These are phyloP conservation scores for Calonectria pauciramosa DNA, from an alignment of 2,329 filamentous ascomycete species.

Conservation along the genomic window DNA sequence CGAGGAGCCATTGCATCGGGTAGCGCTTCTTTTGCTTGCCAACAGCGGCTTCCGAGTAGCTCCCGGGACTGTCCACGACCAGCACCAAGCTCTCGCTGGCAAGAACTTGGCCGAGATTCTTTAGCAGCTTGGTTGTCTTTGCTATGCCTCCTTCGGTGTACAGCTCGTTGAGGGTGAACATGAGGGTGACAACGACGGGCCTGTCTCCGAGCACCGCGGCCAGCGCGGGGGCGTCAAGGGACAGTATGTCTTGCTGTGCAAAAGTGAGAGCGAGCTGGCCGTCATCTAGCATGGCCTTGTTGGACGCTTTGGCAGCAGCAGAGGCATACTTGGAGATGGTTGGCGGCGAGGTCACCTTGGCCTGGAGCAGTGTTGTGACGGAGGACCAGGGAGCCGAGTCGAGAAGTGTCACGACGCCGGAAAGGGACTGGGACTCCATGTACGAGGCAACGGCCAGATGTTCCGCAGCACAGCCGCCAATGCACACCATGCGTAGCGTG, in stretches of 20 bases:
- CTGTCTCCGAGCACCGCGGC: conserved; percentile 45
- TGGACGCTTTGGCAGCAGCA: conserved; percentile 59
- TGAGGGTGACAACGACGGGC: conserved; percentile 78
- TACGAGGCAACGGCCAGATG: conserved; percentile 68
- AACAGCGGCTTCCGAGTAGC: conserved; percentile 86
- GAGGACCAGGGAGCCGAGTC: conserved; percentile 85
- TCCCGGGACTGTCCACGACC: conserved; percentile 93
- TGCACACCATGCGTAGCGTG: conserved; percentile 58
- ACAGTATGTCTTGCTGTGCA: conserved; percentile 63
- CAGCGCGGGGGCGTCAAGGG: conserved; percentile 53
- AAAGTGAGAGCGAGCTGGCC: conserved; percentile 58
- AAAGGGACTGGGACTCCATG: conserved; percentile 47
- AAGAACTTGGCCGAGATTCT: conserved; percentile 73
- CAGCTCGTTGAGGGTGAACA: conserved; percentile 97
- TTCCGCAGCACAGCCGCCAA: conserved; percentile 73
- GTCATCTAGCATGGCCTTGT: conserved; percentile 58
- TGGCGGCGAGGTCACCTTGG: conserved; percentile 66
- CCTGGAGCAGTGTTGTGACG: conserved; percentile 71
- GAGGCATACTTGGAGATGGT: conserved; percentile 67
- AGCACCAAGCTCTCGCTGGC: conserved; percentile 77
- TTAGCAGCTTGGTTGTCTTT: conserved; percentile 82
- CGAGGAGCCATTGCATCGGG: conserved; percentile 93
- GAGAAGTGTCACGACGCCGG: conserved; percentile 71
- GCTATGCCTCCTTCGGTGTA: conserved; percentile 82
- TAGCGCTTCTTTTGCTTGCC: conserved; percentile 77